phyloP scores from a whole-genome alignment of 1,284 basidiomycete genomes.

The Fomitopsis pinicola region DNA sequence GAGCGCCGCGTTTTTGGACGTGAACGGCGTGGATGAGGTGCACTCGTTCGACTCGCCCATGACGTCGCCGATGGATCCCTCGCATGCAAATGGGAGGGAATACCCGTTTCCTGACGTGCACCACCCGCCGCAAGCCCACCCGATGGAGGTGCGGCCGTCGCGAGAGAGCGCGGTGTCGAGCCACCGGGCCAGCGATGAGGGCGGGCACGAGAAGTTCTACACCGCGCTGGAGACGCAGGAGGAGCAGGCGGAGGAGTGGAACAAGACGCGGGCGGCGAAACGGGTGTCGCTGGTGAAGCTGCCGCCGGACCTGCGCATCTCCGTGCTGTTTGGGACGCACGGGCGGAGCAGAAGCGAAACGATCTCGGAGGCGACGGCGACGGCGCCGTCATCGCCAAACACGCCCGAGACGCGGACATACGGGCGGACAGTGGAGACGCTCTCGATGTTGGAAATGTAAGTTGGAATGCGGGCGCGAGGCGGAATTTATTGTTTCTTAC shows the following conservation, averaged over 20 bases:
- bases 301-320: conserved; percentile 51
- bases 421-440: conserved; percentile 13
- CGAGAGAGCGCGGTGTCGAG: conserved; percentile 18
- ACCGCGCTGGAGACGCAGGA: conserved; percentile 41
- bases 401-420: conserved; percentile 1
- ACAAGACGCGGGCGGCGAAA: conserved; percentile 77
- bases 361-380: conserved; percentile 14
- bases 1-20: conserved; percentile 30
- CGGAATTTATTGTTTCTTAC: background rate
- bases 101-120: conserved; percentile 17
- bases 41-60: conserved; percentile 35
- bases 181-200: conserved; percentile 11
- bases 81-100: conserved; percentile 6
- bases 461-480: background rate
- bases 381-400: conserved; percentile 13
- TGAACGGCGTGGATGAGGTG: conserved; percentile 18
- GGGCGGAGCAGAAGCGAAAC: conserved; percentile 11
- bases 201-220: conserved; percentile 42
- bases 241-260: conserved; percentile 80
- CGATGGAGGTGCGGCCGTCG: conserved; percentile 19
- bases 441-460: conserved; percentile 19
- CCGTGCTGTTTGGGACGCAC: conserved; percentile 27
- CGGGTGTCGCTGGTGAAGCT: conserved; percentile 76
- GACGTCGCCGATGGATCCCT: conserved; percentile 15
- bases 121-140: conserved; percentile 12